Conservation (phyloP, 2,329 filamentous ascomycete species). For the Remersonia thermophila region DNA sequence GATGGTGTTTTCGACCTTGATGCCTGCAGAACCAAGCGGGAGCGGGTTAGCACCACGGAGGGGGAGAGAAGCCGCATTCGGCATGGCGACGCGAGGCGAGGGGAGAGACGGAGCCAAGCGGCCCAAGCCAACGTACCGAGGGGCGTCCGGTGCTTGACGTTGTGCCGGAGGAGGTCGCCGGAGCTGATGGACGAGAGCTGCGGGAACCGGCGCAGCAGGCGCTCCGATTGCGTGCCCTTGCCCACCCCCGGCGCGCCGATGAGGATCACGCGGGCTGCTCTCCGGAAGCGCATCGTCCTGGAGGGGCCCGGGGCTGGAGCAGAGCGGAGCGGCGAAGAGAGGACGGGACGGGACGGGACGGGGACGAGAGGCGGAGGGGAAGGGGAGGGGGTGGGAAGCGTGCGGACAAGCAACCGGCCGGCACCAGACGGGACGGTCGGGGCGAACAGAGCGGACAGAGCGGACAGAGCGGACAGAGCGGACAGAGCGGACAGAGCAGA, state of each 20-base stretch:
- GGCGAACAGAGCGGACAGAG: no score
- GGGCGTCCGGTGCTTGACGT: slow-evolving; percentile 79
- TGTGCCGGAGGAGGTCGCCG: slow-evolving; percentile 79
- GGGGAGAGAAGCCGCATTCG: no score
- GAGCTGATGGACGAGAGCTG: slow-evolving; percentile 87
- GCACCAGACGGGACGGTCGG: no score
- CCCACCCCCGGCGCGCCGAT: slow-evolving; percentile 93
- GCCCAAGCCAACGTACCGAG: slow-evolving; percentile 55
- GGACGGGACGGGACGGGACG: not conserved
- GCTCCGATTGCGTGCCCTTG: slow-evolving; percentile 90
- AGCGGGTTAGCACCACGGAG: slow-evolving; percentile 5
- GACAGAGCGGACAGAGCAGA: no score
- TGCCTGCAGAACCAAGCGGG: slow-evolving; percentile 41
- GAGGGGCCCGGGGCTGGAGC: slow-evolving; percentile 1
- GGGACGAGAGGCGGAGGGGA: no score
- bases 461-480: no score
- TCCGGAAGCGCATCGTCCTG: slow-evolving; percentile 51
- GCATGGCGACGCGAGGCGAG: no score
- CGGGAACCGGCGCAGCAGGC: slow-evolving; percentile 74
- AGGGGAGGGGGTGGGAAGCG: no score
- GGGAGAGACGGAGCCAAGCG: no score
- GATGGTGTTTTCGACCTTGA: slow-evolving; percentile 83
- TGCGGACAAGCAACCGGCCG: no score
- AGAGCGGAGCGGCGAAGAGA: not conserved
- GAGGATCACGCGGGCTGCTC: slow-evolving; percentile 84